These are phyloP conservation scores for Stachybotrys chlorohalonatus DNA, from an alignment of 2,329 filamentous ascomycete species.

Conservation along the genomic window DNA sequence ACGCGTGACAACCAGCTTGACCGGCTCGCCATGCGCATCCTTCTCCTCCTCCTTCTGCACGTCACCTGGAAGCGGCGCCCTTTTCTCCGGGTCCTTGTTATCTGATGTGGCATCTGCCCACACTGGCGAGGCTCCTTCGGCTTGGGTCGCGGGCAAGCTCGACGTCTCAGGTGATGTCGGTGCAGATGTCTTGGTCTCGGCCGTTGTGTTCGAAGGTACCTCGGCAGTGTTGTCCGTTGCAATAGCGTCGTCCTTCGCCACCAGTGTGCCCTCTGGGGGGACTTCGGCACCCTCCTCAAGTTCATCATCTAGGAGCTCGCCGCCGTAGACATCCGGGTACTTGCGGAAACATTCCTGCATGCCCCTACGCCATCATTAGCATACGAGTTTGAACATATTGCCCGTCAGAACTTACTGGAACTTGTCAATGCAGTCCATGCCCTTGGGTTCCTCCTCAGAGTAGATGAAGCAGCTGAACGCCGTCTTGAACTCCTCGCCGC, in stretches of 20 bases:
- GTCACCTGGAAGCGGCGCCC: slow-evolving; percentile 6
- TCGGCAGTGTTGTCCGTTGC: slow-evolving; percentile 1
- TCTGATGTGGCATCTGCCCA: slow-evolving; percentile 21
- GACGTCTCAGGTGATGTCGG: slow-evolving; percentile 1
- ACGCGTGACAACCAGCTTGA: not conserved
- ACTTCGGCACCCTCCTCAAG: slow-evolving; percentile 20
- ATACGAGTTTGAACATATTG: not conserved
- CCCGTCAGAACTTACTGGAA: slow-evolving; percentile 63
- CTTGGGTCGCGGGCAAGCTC: slow-evolving; percentile 1
- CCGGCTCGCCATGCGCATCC: slow-evolving; percentile 3
- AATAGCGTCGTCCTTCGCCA: not conserved
- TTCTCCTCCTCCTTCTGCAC: slow-evolving; percentile 9
- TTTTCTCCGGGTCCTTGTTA: slow-evolving; percentile 11
- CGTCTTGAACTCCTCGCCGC: slow-evolving; percentile 87
- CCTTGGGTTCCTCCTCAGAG: slow-evolving; percentile 90
- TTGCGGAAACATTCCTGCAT: slow-evolving; percentile 97
- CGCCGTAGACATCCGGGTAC: slow-evolving; percentile 88
- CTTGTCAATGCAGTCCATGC: slow-evolving; percentile 94
- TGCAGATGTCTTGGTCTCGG: not conserved
- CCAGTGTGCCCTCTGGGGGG: slow-evolving; percentile 7
- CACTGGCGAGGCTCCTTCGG: slow-evolving; percentile 5
- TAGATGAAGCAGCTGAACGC: slow-evolving; percentile 99
- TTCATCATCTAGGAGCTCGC: slow-evolving; percentile 75
- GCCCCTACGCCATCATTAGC: slow-evolving; percentile 43
- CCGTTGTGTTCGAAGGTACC: not conserved